Evolutionary conservation across 1,284 basidiomycete species (phyloP), one percentile per base, ranked within the genome.

Genomic region (Porodaedalea pini): DNA sequence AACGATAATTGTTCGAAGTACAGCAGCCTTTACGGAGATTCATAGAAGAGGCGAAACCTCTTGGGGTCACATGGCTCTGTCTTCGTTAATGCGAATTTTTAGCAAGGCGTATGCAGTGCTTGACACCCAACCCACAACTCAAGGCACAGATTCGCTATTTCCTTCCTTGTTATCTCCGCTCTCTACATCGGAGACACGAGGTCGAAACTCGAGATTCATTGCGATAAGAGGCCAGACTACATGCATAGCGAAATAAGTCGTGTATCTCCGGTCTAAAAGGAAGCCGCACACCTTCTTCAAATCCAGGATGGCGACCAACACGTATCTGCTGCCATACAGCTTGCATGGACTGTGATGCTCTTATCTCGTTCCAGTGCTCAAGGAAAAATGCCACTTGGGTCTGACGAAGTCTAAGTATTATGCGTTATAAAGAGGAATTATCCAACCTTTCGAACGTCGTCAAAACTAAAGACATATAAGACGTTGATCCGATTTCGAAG

Each of bases 301-400:
- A 93, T 1, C 91, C 91, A 29, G 89, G 87, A 67, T 92, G 88
- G 49, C 86, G 78, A 41, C 91, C 91, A 51, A 80, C 77, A 52
- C 91, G 76, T 49, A 93, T 90, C 70, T 92, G 86, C 59, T 84
- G 80, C 87, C 90, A 94, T 29, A 94, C 88, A 59, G 81, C 82
- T 63, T 82, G 82, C 90, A 94, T 92, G 19, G 86, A 81, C 19
- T 87, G 83, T 27, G 88, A 89, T 27, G 80, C 74, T 50, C 91
- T 87, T 60, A 94, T 92, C 51, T 90, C 85, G 47, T 77, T 72
- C 92, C 92, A 94, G 66, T 93, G 83, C 48, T 82, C 77, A 56
- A 92, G 74, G 76, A 92, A 92, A 72, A 82, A 92, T 34, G 80
- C 79, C 13, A 92, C 78, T 70, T 92, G 83, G 15, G 88, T 79